These are phyloP conservation scores for Annona cherimola DNA, from an alignment of 164 flowering plant genomes.

Conservation along the genomic window DNA sequence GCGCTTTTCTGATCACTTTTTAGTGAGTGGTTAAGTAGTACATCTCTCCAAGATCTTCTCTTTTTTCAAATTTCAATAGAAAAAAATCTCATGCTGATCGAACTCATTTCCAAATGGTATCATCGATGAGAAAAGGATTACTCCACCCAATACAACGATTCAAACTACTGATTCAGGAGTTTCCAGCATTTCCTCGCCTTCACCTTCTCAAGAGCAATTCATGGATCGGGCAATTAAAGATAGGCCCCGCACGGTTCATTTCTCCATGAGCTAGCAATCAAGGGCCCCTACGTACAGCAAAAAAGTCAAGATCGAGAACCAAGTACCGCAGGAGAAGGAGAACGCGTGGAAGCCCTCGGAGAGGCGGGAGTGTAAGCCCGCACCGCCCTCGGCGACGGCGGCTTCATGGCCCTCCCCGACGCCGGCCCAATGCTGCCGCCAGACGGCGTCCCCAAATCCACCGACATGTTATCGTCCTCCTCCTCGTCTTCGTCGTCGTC, in stretches of 20 bases:
- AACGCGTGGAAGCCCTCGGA: slow-evolving; percentile 67
- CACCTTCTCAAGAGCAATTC: not conserved
- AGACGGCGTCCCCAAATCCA: slow-evolving; percentile 30
- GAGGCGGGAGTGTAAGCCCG: slow-evolving; percentile 25
- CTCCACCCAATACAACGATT: not conserved
- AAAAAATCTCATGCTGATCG: not conserved
- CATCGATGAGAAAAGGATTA: not conserved
- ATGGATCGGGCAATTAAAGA: not conserved
- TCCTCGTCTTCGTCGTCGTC: slow-evolving; percentile 55
- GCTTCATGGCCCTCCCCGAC: slow-evolving; percentile 34
- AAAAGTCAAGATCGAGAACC: not conserved
- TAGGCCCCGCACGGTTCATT: not conserved
- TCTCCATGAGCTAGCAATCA: not conserved
- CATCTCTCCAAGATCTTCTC: too few species aligned
- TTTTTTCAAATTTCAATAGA: too few species aligned
- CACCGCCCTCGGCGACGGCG: slow-evolving; percentile 14
- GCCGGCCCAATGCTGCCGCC: slow-evolving; percentile 43
- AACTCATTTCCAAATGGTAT: not conserved
- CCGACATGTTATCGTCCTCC: slow-evolving; percentile 26
- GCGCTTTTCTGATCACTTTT: too few species aligned
- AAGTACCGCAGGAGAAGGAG: slow-evolving; percentile 89
- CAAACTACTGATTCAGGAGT: not conserved
- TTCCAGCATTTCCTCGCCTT: not conserved
- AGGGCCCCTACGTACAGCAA: not conserved
- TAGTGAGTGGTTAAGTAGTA: too few species aligned